Evolutionary conservation across 2,329 filamentous ascomycete genomes (phyloP).

Genomic region (Paecilomyces fulvus): DNA sequence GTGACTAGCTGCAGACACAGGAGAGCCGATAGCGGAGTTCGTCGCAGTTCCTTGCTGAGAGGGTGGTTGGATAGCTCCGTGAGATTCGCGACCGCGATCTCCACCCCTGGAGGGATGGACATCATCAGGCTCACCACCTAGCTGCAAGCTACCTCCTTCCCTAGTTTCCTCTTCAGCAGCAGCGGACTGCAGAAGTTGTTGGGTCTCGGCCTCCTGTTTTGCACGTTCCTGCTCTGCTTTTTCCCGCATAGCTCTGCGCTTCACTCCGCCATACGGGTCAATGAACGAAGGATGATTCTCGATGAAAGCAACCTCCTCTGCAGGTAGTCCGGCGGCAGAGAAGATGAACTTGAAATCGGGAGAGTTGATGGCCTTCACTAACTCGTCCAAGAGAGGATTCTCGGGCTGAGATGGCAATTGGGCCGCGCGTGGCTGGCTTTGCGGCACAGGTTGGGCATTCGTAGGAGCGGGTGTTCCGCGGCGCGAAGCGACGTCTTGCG

Average conservation of each 20-base stretch:
- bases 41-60: slow-evolving; percentile 55
- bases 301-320: slow-evolving; percentile 45
- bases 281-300: slow-evolving; percentile 67
- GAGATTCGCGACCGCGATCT: slow-evolving; percentile 49
- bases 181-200: slow-evolving; percentile 43
- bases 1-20: slow-evolving; percentile 30
- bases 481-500: slow-evolving; percentile 13
- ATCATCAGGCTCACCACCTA: slow-evolving; percentile 90
- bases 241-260: slow-evolving; percentile 67
- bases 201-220: slow-evolving; percentile 46
- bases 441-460: slow-evolving; percentile 10
- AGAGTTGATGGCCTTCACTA: slow-evolving; percentile 41
- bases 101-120: slow-evolving; percentile 43
- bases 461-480: slow-evolving; percentile 17
- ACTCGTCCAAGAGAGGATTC: slow-evolving; percentile 27
- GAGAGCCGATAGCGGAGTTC: slow-evolving; percentile 34
- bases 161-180: slow-evolving; percentile 61
- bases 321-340: slow-evolving; percentile 36
- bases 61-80: slow-evolving; percentile 64
- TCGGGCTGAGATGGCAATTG: slow-evolving; percentile 15
- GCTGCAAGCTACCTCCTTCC: slow-evolving; percentile 76
- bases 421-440: slow-evolving; percentile 12
- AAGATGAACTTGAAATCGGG: slow-evolving; percentile 48
- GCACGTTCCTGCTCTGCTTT: slow-evolving; percentile 55
- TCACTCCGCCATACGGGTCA: slow-evolving; percentile 71